These are phyloP conservation scores for Geotrichum reessii DNA, from an alignment of 1,139 yeast genomes.

Conservation along the genomic window DNA sequence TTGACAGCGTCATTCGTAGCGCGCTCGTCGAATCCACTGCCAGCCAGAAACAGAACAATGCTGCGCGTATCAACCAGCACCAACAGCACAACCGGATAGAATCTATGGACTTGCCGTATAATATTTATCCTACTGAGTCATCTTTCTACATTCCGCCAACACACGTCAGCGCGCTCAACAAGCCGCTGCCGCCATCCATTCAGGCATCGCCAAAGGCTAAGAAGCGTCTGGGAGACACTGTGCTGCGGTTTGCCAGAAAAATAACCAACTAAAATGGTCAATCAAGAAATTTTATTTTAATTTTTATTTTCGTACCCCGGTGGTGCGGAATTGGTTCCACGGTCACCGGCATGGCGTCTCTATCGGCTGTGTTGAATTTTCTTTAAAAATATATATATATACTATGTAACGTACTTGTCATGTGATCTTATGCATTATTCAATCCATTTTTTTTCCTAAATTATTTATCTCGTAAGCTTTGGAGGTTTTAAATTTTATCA, in stretches of 20 bases:
- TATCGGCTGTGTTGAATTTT: neutral
- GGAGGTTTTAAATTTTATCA: neutral
- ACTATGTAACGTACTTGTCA: neutral
- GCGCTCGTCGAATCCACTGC: constrained; percentile 8
- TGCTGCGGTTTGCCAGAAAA: constrained; percentile 7
- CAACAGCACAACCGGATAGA: neutral
- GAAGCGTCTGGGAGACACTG: constrained; percentile 3
- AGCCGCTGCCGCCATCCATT: neutral
- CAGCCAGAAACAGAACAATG: neutral
- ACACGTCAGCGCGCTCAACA: neutral
- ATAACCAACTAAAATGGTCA: constrained; percentile 2
- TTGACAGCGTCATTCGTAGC: constrained; percentile 9
- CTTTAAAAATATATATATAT: too few species aligned
- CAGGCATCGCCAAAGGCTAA: neutral
- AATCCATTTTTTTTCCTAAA: too few species aligned
- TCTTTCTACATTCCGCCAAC: constrained; percentile 1
- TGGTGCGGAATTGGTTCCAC: neutral
- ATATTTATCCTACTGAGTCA: neutral
- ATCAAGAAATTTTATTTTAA: too few species aligned
- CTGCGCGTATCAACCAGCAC: constrained; percentile 1
- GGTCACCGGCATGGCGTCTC: neutral
- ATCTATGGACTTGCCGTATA: neutral
- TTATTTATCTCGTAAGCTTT: neutral
- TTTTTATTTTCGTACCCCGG: too few species aligned
- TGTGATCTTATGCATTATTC: neutral